These are phyloP conservation scores for Phytophthora meadii DNA, from an alignment of 352 stramenopile genomes.

Conservation along the genomic window DNA sequence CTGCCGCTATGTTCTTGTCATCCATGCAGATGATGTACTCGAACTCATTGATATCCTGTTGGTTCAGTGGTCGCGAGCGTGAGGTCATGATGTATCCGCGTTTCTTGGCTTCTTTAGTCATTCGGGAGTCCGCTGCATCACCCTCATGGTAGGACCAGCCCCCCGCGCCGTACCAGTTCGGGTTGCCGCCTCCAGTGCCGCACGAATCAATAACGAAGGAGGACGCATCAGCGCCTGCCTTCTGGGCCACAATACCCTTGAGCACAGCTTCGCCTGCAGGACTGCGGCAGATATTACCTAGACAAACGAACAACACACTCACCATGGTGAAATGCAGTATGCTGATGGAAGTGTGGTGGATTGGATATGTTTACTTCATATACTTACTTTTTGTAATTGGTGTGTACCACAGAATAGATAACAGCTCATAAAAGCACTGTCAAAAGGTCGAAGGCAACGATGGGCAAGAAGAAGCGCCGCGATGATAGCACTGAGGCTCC, in stretches of 20 bases:
- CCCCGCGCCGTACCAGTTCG: slow-evolving; percentile 77
- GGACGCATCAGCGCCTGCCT: slow-evolving; percentile 21
- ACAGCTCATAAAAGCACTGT: slow-evolving; percentile 12
- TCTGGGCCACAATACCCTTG: slow-evolving; percentile 70
- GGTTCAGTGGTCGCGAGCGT: slow-evolving; percentile 73
- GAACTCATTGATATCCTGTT: slow-evolving; percentile 78
- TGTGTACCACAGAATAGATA: slow-evolving; percentile 16
- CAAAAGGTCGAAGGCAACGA: slow-evolving; percentile 31
- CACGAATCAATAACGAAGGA: slow-evolving; percentile 84
- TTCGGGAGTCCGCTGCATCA: slow-evolving; percentile 81
- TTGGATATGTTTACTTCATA: background rate
- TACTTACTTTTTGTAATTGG: background rate
- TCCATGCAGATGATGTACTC: slow-evolving; percentile 93
- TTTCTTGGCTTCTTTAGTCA: slow-evolving; percentile 87
- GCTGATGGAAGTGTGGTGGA: slow-evolving; percentile 28
- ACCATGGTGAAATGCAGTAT: slow-evolving; percentile 42
- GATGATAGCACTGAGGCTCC: slow-evolving; percentile 56
- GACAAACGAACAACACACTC: slow-evolving; percentile 90
- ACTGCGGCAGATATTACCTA: slow-evolving; percentile 92
- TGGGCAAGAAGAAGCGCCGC: slow-evolving; percentile 89
- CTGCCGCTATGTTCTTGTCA: slow-evolving; percentile 79
- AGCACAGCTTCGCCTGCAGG: slow-evolving; percentile 85
- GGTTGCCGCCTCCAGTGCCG: slow-evolving; percentile 84
- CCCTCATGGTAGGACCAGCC: slow-evolving; percentile 91
- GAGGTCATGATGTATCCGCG: slow-evolving; percentile 86